Evolutionary conservation across 805 yeast species (phyloP).

Genomic region (Sugiyamaella valdiviana): DNA sequence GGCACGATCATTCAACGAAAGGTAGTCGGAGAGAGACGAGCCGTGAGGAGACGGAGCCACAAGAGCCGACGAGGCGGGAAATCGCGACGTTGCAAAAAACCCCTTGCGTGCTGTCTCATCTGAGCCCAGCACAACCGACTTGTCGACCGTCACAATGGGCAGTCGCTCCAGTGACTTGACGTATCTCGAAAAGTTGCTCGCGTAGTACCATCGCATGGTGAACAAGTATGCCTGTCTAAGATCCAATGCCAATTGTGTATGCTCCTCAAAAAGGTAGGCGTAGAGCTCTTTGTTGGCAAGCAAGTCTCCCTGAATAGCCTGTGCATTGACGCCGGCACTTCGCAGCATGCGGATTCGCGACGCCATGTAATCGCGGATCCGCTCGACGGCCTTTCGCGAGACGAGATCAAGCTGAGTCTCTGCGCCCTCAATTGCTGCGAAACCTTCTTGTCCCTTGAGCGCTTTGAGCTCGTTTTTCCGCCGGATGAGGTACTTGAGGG

Average conservation of each 20-base stretch:
- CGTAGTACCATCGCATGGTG: constrained; percentile 93
- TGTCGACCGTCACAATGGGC: constrained; percentile 50
- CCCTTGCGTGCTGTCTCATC: constrained; percentile 29
- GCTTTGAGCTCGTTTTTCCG: constrained; percentile 17
- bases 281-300: constrained; percentile 57
- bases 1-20: constrained; percentile 52
- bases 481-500: constrained; percentile 23
- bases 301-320: constrained; percentile 61
- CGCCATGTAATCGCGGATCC: constrained; percentile 66
- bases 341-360: constrained; percentile 62
- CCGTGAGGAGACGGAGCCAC: constrained; percentile 8
- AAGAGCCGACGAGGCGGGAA: background rate
- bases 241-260: constrained; percentile 61
- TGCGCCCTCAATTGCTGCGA: constrained; percentile 18
- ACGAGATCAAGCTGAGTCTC: constrained; percentile 43
- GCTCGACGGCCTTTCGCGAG: constrained; percentile 59
- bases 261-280: constrained; percentile 48
- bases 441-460: constrained; percentile 12
- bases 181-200: constrained; percentile 70
- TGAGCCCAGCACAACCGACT: constrained; percentile 50
- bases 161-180: constrained; percentile 63
- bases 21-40: constrained; percentile 42
- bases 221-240: constrained; percentile 72
- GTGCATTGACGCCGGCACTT: constrained; percentile 60
- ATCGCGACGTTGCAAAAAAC: background rate